Conservation (phyloP, 106 monocot species). For the Vanilla planifolia region DNA sequence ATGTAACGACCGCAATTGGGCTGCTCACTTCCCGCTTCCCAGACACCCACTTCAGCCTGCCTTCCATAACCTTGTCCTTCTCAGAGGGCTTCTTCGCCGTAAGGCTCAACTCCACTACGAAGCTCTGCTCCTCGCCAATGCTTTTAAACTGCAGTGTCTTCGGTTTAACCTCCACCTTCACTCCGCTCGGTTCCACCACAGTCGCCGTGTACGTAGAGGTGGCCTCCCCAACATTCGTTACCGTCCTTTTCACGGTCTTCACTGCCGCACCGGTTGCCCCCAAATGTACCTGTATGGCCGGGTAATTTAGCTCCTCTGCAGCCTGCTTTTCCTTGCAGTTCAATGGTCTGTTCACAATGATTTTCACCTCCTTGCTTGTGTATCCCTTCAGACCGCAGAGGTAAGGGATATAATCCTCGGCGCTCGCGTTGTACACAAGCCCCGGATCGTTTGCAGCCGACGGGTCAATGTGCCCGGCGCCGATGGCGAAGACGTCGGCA, state of each 20-base stretch:
- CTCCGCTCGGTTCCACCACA: slow-evolving; percentile 3
- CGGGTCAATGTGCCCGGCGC: slow-evolving; percentile 39
- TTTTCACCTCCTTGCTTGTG: background rate
- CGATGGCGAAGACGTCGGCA: slow-evolving; percentile 27
- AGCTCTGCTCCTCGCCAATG: slow-evolving; percentile 5
- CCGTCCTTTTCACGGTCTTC: slow-evolving; percentile 15
- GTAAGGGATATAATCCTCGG: slow-evolving; percentile 28
- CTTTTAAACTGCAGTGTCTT: slow-evolving; percentile 4
- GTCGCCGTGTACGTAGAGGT: slow-evolving; percentile 15
- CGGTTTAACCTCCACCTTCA: slow-evolving; percentile 20
- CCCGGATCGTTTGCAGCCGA: slow-evolving; percentile 23
- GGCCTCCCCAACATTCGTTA: slow-evolving; percentile 26
- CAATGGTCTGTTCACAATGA: background rate
- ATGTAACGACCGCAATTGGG: no score
- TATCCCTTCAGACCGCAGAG: slow-evolving; percentile 16
- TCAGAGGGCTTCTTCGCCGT: no score
- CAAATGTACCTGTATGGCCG: background rate
- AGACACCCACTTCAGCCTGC: background rate
- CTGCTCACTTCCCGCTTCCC: no score
- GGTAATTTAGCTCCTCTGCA: no score
- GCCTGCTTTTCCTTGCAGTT: background rate
- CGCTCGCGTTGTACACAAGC: slow-evolving; percentile 22
- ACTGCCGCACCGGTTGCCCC: background rate
- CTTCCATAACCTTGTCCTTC: background rate
- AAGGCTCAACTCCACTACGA: background rate